Percentiles rank a stretch among this genome's conserved stretches.
These are phyloP conservation scores for Boletales sp. DNA, from an alignment of 768 basidiomycete species.

Conservation along the genomic window DNA sequence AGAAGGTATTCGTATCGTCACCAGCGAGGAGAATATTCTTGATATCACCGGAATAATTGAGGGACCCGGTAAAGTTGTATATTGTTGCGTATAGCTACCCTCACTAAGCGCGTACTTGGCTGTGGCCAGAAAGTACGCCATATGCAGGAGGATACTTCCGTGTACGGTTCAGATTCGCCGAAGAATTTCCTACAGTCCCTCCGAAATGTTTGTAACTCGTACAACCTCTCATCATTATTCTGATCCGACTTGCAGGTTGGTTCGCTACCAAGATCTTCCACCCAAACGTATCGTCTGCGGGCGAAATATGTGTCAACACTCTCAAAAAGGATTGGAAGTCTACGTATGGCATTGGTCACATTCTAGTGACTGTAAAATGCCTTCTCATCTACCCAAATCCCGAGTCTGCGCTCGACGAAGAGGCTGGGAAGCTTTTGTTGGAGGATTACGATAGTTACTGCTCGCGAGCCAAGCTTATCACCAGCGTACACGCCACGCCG, in stretches of 20 bases:
- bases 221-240: not conserved
- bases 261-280: conserved; percentile 96
- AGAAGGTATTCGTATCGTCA: conserved; percentile 87
- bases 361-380: conserved; percentile 90
- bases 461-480: conserved; percentile 82
- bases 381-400: conserved; percentile 96
- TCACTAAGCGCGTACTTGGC: conserved; percentile 3
- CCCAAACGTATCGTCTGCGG: conserved; percentile 85
- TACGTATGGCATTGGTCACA: conserved; percentile 86
- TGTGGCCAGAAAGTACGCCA: conserved; percentile 54
- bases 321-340: conserved; percentile 97
- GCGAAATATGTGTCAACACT: conserved; percentile 97
- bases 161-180: conserved; percentile 83
- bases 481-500: conserved; percentile 87
- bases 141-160: conserved; percentile 71
- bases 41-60: conserved; percentile 86
- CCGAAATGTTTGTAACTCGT: conserved; percentile 69
- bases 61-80: conserved; percentile 69
- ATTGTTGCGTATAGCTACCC: not conserved
- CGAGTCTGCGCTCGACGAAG: conserved; percentile 93
- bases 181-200: conserved; percentile 90
- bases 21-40: conserved; percentile 84
- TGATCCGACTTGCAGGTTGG: conserved; percentile 55
- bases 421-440: conserved; percentile 87
- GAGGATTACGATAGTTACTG: conserved; percentile 90